Evolutionary conservation across 495 filamentous ascomycete species (phyloP).

Genomic region (Penicillium longicatenatum): DNA sequence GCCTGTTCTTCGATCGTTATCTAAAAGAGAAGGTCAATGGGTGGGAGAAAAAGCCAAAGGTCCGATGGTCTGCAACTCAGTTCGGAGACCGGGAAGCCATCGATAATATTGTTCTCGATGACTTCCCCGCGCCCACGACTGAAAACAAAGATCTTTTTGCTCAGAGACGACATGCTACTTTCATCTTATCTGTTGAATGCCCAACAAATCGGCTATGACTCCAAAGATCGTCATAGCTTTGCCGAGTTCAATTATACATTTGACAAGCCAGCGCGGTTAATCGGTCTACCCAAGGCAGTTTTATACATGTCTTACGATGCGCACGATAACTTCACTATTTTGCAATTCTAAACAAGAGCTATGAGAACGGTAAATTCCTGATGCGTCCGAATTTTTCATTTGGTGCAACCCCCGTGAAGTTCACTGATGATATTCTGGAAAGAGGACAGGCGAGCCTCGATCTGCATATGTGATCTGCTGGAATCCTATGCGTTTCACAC

Average conservation of each 20-base stretch:
- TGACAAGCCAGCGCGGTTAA: slow-evolving; percentile 24
- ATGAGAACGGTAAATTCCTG: slow-evolving; percentile 34
- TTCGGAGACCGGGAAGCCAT: slow-evolving; percentile 28
- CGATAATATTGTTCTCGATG: slow-evolving; percentile 25
- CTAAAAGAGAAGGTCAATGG: slow-evolving; percentile 39
- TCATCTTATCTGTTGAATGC: slow-evolving; percentile 9
- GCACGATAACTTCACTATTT: slow-evolving; percentile 43
- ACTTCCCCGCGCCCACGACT: slow-evolving; percentile 37
- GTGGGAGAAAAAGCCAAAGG: slow-evolving; percentile 43
- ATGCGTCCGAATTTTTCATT: slow-evolving; percentile 39
- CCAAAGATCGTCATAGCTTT: slow-evolving; percentile 20
- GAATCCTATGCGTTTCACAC: slow-evolving; percentile 33
- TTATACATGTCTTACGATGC: slow-evolving; percentile 44
- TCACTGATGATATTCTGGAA: slow-evolving; percentile 36
- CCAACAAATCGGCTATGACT: slow-evolving; percentile 23
- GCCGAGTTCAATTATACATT: slow-evolving; percentile 40
- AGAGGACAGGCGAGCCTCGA: slow-evolving; percentile 25
- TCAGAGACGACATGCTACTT: slow-evolving; percentile 18
- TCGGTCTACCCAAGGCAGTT: slow-evolving; percentile 36
- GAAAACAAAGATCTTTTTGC: slow-evolving; percentile 17
- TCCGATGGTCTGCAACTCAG: slow-evolving; percentile 31
- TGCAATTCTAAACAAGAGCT: slow-evolving; percentile 39
- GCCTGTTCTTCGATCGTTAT: slow-evolving; percentile 41
- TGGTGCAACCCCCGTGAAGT: slow-evolving; percentile 26
- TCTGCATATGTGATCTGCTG: slow-evolving; percentile 31